Percentiles rank a stretch among this genome's conserved stretches.
Evolutionary conservation across 2,329 filamentous ascomycete species (phyloP).

Genomic region (Aspergillus proliferans): DNA sequence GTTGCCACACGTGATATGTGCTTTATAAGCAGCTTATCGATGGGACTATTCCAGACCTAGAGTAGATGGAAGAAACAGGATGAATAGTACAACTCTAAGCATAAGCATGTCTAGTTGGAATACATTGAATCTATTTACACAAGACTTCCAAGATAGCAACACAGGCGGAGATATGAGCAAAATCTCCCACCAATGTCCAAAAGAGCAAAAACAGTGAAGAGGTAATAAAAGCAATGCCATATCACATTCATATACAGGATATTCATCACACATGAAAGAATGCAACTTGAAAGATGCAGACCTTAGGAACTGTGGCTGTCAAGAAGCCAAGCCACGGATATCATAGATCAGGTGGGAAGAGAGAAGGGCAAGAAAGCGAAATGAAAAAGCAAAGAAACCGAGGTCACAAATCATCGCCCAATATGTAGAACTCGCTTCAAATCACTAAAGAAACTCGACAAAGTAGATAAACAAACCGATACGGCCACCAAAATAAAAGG

Average conservation of each 20-base stretch:
- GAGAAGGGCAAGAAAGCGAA: neutral
- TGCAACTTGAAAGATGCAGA: neutral
- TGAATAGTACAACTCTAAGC: neutral
- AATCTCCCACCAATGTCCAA: neutral
- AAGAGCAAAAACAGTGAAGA: neutral
- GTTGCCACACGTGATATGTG: neutral
- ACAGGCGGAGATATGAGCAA: neutral
- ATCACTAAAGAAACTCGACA: too few relatives aligned
- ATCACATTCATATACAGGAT: neutral
- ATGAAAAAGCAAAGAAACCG: neutral
- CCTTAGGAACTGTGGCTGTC: neutral
- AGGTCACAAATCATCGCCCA: too few relatives aligned
- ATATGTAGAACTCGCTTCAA: too few relatives aligned
- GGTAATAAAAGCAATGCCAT: neutral
- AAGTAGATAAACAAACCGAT: too few relatives aligned
- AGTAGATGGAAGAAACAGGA: neutral
- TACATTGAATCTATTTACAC: neutral
- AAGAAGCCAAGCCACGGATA: neutral
- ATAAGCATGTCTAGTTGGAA: neutral
- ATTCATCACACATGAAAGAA: constrained; percentile 1
- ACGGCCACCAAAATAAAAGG: neutral
- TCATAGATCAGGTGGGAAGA: neutral
- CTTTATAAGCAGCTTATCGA: neutral
- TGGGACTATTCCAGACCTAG: neutral
- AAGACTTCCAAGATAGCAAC: neutral